Percentiles rank a stretch among this genome's conserved stretches.
phyloP scores from a whole-genome alignment of 75 land plant species.

The Larix kaempferi region DNA sequence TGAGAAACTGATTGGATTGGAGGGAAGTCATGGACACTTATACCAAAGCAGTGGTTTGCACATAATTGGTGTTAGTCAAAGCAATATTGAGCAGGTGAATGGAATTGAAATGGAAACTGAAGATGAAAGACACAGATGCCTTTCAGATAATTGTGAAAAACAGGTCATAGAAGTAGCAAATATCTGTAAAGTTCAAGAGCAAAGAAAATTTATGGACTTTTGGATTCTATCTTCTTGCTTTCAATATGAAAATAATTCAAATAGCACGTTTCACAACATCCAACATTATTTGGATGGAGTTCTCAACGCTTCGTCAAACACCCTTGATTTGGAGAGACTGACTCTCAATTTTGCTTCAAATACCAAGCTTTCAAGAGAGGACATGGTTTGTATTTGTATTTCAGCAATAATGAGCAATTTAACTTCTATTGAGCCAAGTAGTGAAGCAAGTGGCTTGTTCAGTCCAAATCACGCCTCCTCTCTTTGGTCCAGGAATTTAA shows the following conservation, averaged over 20 bases:
- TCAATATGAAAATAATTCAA: neutral
- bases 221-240: neutral
- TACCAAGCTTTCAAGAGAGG: conserved; percentile 16
- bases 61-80: too few species aligned
- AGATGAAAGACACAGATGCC: neutral
- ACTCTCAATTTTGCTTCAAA: neutral
- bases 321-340: conserved; percentile 5
- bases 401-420: conserved; percentile 21
- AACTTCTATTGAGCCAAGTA: neutral
- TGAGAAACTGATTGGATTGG: too few species aligned
- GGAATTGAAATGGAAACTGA: neutral
- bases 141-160: neutral
- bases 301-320: neutral
- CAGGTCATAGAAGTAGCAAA: neutral
- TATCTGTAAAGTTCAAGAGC: neutral
- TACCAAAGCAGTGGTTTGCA: too few species aligned
- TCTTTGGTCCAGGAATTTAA: too few species aligned
- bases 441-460: too few species aligned
- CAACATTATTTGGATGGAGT: neutral
- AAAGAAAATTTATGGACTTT: neutral
- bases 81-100: too few species aligned
- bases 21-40: too few species aligned
- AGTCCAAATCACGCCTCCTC: too few species aligned
- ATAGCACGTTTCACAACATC: neutral
- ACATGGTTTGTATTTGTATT: conserved; percentile 35